phyloP scores from a whole-genome alignment of 768 basidiomycete species.

The Tricholoma matsutake region DNA sequence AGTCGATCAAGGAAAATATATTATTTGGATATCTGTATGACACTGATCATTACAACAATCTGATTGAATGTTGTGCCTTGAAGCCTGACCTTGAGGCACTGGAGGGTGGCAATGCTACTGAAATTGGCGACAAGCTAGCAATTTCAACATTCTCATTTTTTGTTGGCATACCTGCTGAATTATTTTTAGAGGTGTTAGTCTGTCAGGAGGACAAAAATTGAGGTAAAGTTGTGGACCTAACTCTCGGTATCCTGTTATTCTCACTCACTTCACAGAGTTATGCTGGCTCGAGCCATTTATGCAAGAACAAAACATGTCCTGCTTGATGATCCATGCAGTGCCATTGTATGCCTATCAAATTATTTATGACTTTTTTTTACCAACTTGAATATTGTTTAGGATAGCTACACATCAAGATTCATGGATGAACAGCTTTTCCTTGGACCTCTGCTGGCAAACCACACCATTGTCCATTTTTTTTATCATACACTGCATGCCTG shows the following conservation, averaged over 20 bases:
- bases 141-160: slow-evolving; percentile 9
- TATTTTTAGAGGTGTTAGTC: slow-evolving; percentile 55
- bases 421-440: slow-evolving; percentile 61
- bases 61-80: slow-evolving; percentile 82
- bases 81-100: slow-evolving; percentile 76
- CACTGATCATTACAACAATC: slow-evolving; percentile 68
- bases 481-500: too few species aligned
- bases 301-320: slow-evolving; percentile 64
- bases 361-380: too few species aligned
- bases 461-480: slow-evolving; percentile 52
- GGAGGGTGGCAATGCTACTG: slow-evolving; percentile 83
- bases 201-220: slow-evolving; percentile 83
- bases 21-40: slow-evolving; percentile 72
- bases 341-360: slow-evolving; percentile 52
- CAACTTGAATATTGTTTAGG: slow-evolving; percentile 31
- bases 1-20: slow-evolving; percentile 79
- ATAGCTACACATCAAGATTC: slow-evolving; percentile 63
- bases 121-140: slow-evolving; percentile 68
- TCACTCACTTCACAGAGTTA: slow-evolving; percentile 45
- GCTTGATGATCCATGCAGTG: slow-evolving; percentile 80
- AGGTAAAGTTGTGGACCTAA: slow-evolving; percentile 40
- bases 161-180: background rate
- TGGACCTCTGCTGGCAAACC: slow-evolving; percentile 59
- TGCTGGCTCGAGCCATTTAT: slow-evolving; percentile 81
- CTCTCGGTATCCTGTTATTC: background rate